Percentiles rank a stretch among this genome's conserved stretches.
Conservation (phyloP, 2,329 filamentous ascomycete species). For the Coleophoma crateriformis region DNA sequence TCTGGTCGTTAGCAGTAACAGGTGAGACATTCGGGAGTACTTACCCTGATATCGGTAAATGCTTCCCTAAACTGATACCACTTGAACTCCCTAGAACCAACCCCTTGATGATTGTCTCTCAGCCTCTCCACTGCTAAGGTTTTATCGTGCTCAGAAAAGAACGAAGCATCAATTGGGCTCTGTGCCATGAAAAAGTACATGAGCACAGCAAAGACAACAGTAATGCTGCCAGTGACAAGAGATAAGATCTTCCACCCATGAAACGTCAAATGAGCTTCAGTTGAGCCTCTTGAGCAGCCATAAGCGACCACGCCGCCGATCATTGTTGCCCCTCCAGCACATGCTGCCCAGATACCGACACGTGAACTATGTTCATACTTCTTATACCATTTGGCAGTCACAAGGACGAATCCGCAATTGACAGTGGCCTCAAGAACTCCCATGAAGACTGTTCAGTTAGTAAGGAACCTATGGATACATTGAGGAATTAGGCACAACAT, state of each 20-base stretch:
- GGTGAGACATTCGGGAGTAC: background rate
- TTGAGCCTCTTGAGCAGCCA: background rate
- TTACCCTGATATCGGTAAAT: background rate
- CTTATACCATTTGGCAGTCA: background rate
- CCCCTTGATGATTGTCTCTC: conserved; percentile 29
- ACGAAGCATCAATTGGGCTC: conserved; percentile 33
- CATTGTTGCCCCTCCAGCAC: background rate
- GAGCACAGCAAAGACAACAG: background rate
- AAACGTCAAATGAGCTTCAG: background rate
- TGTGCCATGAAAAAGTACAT: conserved; percentile 1
- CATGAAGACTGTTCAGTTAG: background rate
- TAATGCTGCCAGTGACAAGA: background rate
- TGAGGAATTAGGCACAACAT: no score
- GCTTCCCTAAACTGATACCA: conserved; percentile 45
- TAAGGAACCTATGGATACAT: no score
- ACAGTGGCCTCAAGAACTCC: background rate
- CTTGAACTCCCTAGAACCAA: conserved; percentile 31
- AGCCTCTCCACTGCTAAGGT: conserved; percentile 45
- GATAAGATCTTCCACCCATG: conserved; percentile 1
- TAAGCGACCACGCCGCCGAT: background rate
- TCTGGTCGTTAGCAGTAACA: no score
- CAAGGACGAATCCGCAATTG: background rate
- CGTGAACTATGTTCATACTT: conserved; percentile 1
- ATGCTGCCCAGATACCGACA: background rate
- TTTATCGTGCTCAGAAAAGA: conserved; percentile 47